Evolutionary conservation across 176 grass and related monocot species (phyloP).

Genomic region (Urochloa ruziziensis): DNA sequence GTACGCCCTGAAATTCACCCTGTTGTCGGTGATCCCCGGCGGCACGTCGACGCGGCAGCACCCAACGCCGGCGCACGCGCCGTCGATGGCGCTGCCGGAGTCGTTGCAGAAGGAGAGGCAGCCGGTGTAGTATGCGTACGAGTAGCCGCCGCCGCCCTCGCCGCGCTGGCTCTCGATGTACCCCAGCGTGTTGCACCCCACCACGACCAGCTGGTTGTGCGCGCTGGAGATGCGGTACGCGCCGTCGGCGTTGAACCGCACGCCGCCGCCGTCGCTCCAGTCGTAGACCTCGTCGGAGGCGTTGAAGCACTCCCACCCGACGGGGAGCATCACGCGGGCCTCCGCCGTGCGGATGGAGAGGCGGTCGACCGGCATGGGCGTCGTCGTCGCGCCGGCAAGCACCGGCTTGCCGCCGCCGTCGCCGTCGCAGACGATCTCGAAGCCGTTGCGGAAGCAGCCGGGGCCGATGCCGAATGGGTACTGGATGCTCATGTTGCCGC

Average conservation of each 20-base stretch:
- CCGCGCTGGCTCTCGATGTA: not conserved
- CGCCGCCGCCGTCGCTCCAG: not conserved
- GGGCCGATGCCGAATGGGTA: slow-evolving; percentile 47
- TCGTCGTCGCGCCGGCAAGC: not conserved
- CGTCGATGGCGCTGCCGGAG: not conserved
- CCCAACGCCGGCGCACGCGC: not conserved
- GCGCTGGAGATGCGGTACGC: slow-evolving; percentile 18
- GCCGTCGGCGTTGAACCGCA: not conserved
- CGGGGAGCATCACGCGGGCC: slow-evolving; percentile 12
- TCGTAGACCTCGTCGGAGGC: not conserved
- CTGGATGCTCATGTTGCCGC: slow-evolving; percentile 32
- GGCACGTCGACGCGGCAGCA: slow-evolving; percentile 19
- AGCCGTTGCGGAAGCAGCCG: slow-evolving; percentile 26
- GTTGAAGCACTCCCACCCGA: slow-evolving; percentile 19
- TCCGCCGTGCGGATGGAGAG: not conserved
- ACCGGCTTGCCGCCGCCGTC: not conserved
- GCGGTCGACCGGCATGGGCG: not conserved
- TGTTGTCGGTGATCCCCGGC: not conserved
- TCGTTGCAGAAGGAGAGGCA: slow-evolving; percentile 11
- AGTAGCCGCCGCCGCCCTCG: not conserved
- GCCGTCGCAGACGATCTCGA: slow-evolving; percentile 28
- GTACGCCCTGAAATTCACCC: not conserved
- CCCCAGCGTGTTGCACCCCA: slow-evolving; percentile 6
- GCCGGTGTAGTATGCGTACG: not conserved
- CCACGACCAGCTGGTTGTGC: not conserved